These are phyloP conservation scores for Daldinia eschscholtzii DNA, from an alignment of 2,329 filamentous ascomycete species.

Conservation along the genomic window DNA sequence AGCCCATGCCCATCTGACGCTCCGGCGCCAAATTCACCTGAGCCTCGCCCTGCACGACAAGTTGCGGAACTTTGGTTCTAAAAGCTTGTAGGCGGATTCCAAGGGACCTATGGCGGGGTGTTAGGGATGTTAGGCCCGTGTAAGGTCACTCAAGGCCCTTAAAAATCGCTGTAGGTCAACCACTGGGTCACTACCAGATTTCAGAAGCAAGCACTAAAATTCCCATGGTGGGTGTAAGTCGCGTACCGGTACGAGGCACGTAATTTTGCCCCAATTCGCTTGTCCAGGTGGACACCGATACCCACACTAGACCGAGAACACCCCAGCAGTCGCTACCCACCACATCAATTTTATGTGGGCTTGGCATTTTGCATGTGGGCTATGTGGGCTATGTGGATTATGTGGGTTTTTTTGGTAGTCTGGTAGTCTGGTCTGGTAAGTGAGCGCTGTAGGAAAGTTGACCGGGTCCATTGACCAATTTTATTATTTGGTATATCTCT, in stretches of 20 bases:
- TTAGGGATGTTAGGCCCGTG: conserved; percentile 5
- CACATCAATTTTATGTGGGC: conserved; percentile 41
- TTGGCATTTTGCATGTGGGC: conserved; percentile 45
- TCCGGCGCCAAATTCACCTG: conserved; percentile 42
- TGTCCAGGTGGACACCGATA: conserved; percentile 44
- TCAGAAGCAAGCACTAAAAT: conserved; percentile 15
- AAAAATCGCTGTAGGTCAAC: conserved; percentile 22
- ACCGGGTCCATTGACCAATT: conserved; percentile 37
- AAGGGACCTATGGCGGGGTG: conserved; percentile 21
- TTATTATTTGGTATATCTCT: conserved; percentile 44
- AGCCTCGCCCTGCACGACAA: conserved; percentile 35
- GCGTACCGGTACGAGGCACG: conserved; percentile 41
- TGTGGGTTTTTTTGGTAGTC: no score
- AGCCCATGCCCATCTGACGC: conserved; percentile 43
- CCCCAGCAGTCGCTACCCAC: conserved; percentile 42
- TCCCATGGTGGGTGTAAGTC: conserved; percentile 2
- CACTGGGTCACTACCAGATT: conserved; percentile 11
- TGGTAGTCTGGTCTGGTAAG: no score
- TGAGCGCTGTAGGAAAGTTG: conserved; percentile 3
- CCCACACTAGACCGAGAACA: conserved; percentile 44
- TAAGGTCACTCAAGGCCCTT: neutral
- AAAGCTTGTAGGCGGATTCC: conserved; percentile 19
- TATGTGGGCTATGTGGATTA: conserved; percentile 15
- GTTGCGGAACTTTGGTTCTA: conserved; percentile 33
- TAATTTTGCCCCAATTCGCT: conserved; percentile 42